Evolutionary conservation across 352 stramenopile species (phyloP).

Genomic region (Elongisporangium anandrum): DNA sequence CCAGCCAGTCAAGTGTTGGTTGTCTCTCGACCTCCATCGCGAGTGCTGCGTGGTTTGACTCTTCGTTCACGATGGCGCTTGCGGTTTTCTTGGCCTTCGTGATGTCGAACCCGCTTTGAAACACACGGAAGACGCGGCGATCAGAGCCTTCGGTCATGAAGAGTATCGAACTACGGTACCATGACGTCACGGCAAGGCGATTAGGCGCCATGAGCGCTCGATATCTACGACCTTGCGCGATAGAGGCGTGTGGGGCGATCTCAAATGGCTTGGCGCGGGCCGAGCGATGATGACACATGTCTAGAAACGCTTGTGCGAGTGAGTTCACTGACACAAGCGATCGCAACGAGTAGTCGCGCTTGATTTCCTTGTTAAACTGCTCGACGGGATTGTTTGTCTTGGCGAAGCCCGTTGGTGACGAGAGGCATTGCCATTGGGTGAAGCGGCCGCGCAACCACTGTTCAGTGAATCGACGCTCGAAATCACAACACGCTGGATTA

Average conservation of each 20-base stretch:
- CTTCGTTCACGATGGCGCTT: too few species aligned
- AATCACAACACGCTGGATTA: neutral
- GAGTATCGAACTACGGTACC: neutral
- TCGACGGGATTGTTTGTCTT: constrained; percentile 23
- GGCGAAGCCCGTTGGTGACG: constrained; percentile 7
- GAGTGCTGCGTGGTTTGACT: neutral
- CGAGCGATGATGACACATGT: constrained; percentile 2
- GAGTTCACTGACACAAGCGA: constrained; percentile 3
- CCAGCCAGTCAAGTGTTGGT: constrained; percentile 2
- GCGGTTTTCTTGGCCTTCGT: too few species aligned
- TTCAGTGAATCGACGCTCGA: neutral
- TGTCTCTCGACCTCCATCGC: constrained; percentile 5
- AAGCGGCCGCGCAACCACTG: constrained; percentile 8
- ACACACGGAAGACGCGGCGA: neutral
- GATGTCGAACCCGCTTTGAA: too few species aligned
- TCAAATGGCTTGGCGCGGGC: neutral
- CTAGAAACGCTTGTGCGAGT: neutral
- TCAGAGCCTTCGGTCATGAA: neutral
- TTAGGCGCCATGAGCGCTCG: too few species aligned
- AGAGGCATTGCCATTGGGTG: constrained; percentile 10
- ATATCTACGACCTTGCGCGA: too few species aligned
- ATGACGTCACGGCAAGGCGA: too few species aligned
- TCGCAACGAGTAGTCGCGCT: constrained; percentile 14
- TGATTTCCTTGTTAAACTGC: constrained; percentile 18
- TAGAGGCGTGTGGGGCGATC: too few species aligned